These are phyloP conservation scores for Friedmanniomyces simplex DNA, from an alignment of 495 filamentous ascomycete genomes.

Conservation along the genomic window DNA sequence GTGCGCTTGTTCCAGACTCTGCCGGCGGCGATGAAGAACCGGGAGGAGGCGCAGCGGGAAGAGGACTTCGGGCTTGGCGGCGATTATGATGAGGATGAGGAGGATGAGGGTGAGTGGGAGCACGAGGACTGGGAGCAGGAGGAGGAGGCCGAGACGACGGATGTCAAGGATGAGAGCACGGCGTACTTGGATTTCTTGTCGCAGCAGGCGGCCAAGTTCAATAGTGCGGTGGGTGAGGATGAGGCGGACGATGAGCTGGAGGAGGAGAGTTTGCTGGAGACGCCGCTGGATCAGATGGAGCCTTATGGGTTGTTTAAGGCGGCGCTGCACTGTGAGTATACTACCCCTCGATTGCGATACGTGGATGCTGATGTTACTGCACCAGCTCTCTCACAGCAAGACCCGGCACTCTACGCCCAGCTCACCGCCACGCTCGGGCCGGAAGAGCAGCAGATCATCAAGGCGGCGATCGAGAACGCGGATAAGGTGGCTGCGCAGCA, in stretches of 20 bases:
- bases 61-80: conserved; percentile 63
- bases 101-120: conserved; percentile 60
- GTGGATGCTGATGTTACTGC: background rate
- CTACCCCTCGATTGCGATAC: background rate
- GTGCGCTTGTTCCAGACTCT: conserved; percentile 85
- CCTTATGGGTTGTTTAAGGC: conserved; percentile 80
- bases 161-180: conserved; percentile 77
- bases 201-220: conserved; percentile 77
- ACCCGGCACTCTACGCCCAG: conserved; percentile 76
- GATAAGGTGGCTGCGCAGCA: conserved; percentile 42
- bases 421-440: conserved; percentile 66
- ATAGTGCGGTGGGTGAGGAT: conserved; percentile 52
- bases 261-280: conserved; percentile 84
- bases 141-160: conserved; percentile 38
- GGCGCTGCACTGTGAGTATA: conserved; percentile 65
- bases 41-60: conserved; percentile 87
- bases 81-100: conserved; percentile 52
- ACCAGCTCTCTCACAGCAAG: conserved; percentile 78
- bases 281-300: conserved; percentile 87
- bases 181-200: conserved; percentile 95
- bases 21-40: conserved; percentile 75
- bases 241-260: conserved; percentile 88
- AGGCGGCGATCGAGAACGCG: conserved; percentile 70
- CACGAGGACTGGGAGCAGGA: conserved; percentile 52
- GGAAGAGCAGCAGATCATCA: conserved; percentile 73